Evolutionary conservation across 2,329 filamentous ascomycete species (phyloP), one percentile per base, ranked within the genome.

Genomic region (Talaromyces rugulosus): DNA sequence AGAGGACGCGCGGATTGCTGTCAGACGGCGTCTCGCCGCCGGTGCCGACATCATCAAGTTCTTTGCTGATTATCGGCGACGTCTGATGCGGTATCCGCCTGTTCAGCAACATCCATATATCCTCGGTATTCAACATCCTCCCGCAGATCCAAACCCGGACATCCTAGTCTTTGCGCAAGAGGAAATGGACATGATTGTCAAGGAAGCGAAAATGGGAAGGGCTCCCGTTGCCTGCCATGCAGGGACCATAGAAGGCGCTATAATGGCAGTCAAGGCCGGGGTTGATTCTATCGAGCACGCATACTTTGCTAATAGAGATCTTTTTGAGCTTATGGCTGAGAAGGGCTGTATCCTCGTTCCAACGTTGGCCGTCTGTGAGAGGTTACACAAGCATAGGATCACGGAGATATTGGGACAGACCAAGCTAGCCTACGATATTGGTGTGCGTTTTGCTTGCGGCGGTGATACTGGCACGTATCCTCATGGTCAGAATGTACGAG

Each of bases 391-490:
- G 8, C 63, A 70, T 1, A 65, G 63, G 4, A 70, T 77, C 3
- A 65, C 69, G 30, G 31, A 53, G 33, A 71, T 78, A 30, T 70
- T 81, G 44, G 70, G 66, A 2, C 75, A 79, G 31, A 76, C 77
- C 0, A 82, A 80, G 66, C 70, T 68, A 18, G 83, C 82, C 0
- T 77, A 75, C 60, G 76, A 82, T 5, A 59, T 70, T 9, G 83
- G 83, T 0, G 56, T 62, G 5, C 77, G 79, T 57, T 64, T 86
- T 9, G 83, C 82, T 0, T 77, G 78, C 9, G 83, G 83, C 0
- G 83, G 83, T 0, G 83, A 85, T 62, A 85, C 83, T 0, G 83
- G 83, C 1, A 78, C 82, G 0, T 81, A 83, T 61, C 71, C 80
- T 2, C 83, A 86, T 60, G 83, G 83, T 0, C 76, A 84, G 16